Evolutionary conservation across 1,284 basidiomycete genomes (phyloP), one percentile per base, ranked within the genome.

Genomic region (Heliocybe sulcata): DNA sequence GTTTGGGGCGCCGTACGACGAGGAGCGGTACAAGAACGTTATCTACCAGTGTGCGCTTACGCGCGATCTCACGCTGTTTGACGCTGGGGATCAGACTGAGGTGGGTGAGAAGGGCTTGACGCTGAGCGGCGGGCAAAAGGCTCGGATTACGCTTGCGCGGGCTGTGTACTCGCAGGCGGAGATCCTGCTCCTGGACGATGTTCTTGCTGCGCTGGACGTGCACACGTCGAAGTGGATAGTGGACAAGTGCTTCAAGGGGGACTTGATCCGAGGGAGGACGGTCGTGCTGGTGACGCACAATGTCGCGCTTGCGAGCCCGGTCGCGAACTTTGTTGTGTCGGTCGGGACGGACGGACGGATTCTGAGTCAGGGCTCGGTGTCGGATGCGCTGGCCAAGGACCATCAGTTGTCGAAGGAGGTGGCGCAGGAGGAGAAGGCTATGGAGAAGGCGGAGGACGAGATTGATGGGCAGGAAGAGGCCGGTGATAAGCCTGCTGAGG

Each of bases 281-380:
- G 72, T 92, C 38, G 67, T 92, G 22, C 72, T 92, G 4, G 85
- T 90, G 81, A 90, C 87, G 0, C 88, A 91, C 67, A 88, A 91
- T 61, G 75, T 88, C 25, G 79, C 80, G 2, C 77, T 90, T 65
- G 75, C 77, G n/a, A 75, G 76, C 22, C 80, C 84, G 1, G 71
- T 87, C 25, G 83, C 87, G 11, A 76, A 81, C 48, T 85, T 79
- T 64, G 77, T 86, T 12, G 77, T 90, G 23, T 77, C 78, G 2
- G 65, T 92, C 29, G 69, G 73, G 8, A 63, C 71, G 12, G 80
- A 83, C 59, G 82, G 83, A 2, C 72, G 69, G 0, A 68, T 84
- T 29, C 56, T 70, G 2, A 73, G 72, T 48, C 77, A 80, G 63
- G 81, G 81, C 10, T 68, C 72, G 1, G 63, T 81, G 3, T 68